Percentiles rank a stretch among this genome's conserved stretches.
phyloP scores from a whole-genome alignment of 768 basidiomycete genomes.

The Tricholoma furcatifolium region DNA sequence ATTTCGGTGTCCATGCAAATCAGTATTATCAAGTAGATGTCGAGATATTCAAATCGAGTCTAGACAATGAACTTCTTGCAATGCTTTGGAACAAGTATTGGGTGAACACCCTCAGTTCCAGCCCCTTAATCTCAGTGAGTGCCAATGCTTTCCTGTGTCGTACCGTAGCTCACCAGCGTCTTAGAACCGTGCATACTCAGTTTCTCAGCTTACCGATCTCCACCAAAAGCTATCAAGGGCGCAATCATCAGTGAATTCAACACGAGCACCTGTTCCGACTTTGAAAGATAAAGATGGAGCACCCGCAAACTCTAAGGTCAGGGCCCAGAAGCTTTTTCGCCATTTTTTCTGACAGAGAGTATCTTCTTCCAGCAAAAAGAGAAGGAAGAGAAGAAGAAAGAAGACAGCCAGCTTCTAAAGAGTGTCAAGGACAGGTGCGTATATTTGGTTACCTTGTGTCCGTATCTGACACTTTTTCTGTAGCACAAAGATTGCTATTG shows the following conservation, averaged over 20 bases:
- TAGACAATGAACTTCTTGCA: conserved; percentile 86
- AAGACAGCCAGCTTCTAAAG: conserved; percentile 84
- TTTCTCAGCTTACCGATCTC: conserved; percentile 86
- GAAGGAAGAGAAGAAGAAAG: conserved; percentile 78
- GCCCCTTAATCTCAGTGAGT: conserved; percentile 83
- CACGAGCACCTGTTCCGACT: conserved; percentile 55
- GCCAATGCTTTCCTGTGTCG: not conserved
- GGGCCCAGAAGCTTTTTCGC: not conserved
- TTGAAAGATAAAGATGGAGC: conserved; percentile 49
- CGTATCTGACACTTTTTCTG: not conserved
- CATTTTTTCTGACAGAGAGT: not conserved
- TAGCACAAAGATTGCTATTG: conserved; percentile 86
- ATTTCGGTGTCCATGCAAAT: conserved; percentile 97
- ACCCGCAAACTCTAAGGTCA: conserved; percentile 41
- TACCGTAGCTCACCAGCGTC: not conserved
- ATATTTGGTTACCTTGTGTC: not conserved
- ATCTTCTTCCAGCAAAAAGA: conserved; percentile 37
- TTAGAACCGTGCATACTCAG: conserved; percentile 93
- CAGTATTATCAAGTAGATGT: conserved; percentile 95
- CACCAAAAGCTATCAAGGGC: conserved; percentile 86
- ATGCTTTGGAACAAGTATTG: conserved; percentile 99
- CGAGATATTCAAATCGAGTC: conserved; percentile 88
- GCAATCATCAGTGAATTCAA: conserved; percentile 51
- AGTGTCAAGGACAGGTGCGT: conserved; percentile 87
- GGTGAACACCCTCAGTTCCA: conserved; percentile 95